Conservation (phyloP, 2,329 filamentous ascomycete species). For the Cyphellophora attinorum region DNA sequence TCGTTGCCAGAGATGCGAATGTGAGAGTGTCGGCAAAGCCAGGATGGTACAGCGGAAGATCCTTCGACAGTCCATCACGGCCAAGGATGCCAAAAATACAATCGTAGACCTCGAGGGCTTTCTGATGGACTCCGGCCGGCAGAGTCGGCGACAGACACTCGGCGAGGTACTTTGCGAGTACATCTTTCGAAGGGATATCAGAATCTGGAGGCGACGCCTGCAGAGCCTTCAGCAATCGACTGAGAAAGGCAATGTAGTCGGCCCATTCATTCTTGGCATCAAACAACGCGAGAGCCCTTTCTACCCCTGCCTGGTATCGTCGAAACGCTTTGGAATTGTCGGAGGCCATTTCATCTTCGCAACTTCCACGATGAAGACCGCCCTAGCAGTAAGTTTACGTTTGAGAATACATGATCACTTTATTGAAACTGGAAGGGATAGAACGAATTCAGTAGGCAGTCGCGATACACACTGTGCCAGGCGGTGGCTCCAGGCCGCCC, state of each 20-base stretch:
- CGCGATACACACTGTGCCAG: too few species aligned
- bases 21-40: constrained; percentile 82
- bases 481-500: too few species aligned
- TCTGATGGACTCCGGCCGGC: constrained; percentile 95
- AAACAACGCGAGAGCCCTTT: constrained; percentile 79
- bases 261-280: constrained; percentile 98
- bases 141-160: constrained; percentile 91
- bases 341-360: too few species aligned
- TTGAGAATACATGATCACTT: too few species aligned
- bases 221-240: constrained; percentile 81
- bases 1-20: constrained; percentile 86
- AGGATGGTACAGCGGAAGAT: constrained; percentile 80
- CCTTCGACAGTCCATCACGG: constrained; percentile 64
- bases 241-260: constrained; percentile 96
- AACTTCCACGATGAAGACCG: too few species aligned
- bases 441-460: too few species aligned
- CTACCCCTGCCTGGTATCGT: constrained; percentile 80
- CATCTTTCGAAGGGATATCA: constrained; percentile 68
- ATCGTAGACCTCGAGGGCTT: constrained; percentile 85
- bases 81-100: constrained; percentile 77
- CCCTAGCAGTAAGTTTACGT: too few species aligned
- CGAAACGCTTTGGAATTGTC: constrained; percentile 65
- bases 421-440: too few species aligned
- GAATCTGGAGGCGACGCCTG: constrained; percentile 67
- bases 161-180: constrained; percentile 80